phyloP scores from a whole-genome alignment of 2,329 filamentous ascomycete species.

The Thelonectria olida region DNA sequence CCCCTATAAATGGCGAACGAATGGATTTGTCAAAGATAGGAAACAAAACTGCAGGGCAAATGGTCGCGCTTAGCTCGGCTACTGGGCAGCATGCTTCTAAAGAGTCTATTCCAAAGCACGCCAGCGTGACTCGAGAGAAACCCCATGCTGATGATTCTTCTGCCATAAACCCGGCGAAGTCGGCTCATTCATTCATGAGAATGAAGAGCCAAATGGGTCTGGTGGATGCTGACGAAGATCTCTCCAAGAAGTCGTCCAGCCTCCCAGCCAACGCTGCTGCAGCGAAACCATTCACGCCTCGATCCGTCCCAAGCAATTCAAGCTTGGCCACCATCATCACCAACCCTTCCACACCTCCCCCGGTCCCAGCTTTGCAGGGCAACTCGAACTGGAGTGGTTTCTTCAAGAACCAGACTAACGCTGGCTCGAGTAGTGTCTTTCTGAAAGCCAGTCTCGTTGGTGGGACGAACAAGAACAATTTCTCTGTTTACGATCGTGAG shows the following conservation, averaged over 20 bases:
- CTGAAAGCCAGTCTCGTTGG: constrained; percentile 48
- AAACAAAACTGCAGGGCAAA: background rate
- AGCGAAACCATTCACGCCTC: constrained; percentile 60
- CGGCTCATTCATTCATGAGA: constrained; percentile 27
- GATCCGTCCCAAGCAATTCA: constrained; percentile 36
- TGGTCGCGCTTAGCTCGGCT: constrained; percentile 7
- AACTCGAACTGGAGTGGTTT: background rate
- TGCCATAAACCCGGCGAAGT: constrained; percentile 43
- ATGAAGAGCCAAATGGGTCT: constrained; percentile 25
- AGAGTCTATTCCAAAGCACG: constrained; percentile 10
- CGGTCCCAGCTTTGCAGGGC: background rate
- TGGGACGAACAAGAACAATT: constrained; percentile 53
- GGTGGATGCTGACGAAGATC: constrained; percentile 33
- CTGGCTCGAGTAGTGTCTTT: no score
- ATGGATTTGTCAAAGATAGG: constrained; percentile 15
- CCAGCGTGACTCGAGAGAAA: constrained; percentile 20
- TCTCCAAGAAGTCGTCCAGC: constrained; percentile 46
- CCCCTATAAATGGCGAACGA: constrained; percentile 32
- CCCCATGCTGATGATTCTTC: constrained; percentile 28
- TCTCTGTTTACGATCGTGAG: constrained; percentile 65
- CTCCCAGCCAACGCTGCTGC: constrained; percentile 58
- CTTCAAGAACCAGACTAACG: background rate
- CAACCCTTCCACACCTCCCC: constrained; percentile 17
- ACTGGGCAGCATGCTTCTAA: background rate
- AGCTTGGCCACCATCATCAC: constrained; percentile 22